phyloP scores from a whole-genome alignment of 2,329 filamentous ascomycete species.

The Fusarium gaditjirri region DNA sequence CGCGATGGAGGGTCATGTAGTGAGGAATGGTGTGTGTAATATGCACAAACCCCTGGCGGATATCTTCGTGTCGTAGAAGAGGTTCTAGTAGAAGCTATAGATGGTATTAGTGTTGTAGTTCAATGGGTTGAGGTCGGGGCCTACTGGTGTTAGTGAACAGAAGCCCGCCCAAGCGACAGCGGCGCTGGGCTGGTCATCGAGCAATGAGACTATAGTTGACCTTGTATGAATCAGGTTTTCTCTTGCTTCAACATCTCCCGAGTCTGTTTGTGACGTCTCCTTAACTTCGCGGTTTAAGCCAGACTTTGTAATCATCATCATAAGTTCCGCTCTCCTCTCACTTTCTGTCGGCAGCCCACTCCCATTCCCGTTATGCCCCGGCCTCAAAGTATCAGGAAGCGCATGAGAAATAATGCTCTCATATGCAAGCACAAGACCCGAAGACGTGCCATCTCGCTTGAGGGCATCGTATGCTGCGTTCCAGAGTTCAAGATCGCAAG shows the following conservation, averaged over 20 bases:
- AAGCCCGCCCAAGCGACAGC: constrained; percentile 52
- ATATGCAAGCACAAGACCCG: constrained; percentile 49
- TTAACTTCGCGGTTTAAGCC: constrained; percentile 46
- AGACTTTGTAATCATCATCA: constrained; percentile 46
- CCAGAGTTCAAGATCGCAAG: constrained; percentile 48
- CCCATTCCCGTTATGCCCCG: constrained; percentile 42
- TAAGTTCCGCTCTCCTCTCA: constrained; percentile 44
- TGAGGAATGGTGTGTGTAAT: constrained; percentile 49
- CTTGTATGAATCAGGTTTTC: constrained; percentile 45
- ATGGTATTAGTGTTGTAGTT: background rate
- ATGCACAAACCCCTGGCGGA: constrained; percentile 47
- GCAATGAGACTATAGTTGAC: constrained; percentile 41
- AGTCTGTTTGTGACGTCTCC: constrained; percentile 39
- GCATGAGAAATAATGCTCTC: constrained; percentile 51
- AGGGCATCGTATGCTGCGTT: constrained; percentile 50
- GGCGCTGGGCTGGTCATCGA: constrained; percentile 44
- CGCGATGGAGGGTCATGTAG: constrained; percentile 49
- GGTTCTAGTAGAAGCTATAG: constrained; percentile 50
- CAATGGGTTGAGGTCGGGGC: background rate
- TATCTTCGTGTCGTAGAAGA: constrained; percentile 47
- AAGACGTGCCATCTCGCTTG: constrained; percentile 44
- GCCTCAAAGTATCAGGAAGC: constrained; percentile 48
- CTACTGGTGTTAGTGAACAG: constrained; percentile 52
- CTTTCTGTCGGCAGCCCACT: constrained; percentile 37
- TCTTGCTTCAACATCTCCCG: constrained; percentile 45